Evolutionary conservation across 768 basidiomycete species (phyloP), one percentile per base, ranked within the genome.

Genomic region (Psilocybe sp.): DNA sequence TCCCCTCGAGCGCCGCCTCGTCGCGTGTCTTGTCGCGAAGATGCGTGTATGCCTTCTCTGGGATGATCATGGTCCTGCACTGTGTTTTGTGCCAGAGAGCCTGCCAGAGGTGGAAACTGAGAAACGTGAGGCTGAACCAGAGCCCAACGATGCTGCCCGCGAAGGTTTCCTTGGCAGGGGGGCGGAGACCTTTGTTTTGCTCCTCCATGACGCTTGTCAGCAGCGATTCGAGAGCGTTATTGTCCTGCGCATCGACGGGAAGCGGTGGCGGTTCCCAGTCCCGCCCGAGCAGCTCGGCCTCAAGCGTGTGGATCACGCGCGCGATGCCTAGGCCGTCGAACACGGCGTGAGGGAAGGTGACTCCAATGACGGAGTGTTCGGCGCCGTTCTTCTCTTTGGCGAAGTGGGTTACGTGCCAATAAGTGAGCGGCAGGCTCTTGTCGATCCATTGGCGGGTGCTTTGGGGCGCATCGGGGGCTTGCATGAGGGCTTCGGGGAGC

Each of bases 251-350:
- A 37, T 34, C 19, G 5, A 14, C 33, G 12, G 38, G 37, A 6
- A 20, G 15, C 23, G 36, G 11, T 3, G 46, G 46, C 4, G 23
- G 11, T 7, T 11, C 15, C 46, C 36, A 47, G 36, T 18, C 34
- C 0, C 20, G 12, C 11, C 46, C 36, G 3, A 39, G 19, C 10
- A 47, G 35, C 19, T 47, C 46, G 2, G 46, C 46, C 28, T 47
- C 46, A 5, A 47, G 19, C 2, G 46, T 37, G 16, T 47, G 46
- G 6, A 38, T 37, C 16, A 47, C 19, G 37, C 16, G 36, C 6
- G 46, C 46, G 11, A 47, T 39, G 2, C 36, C 46, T 18, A 47
- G 33, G 12, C 46, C 46, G 36, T 47, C 46, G 12, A 47, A 47
- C 4, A 19, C 36, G n/a, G 11, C 37, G 11, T 47, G 46, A 3